Conservation (phyloP, 208 protist species). For the Acanthamoeba royreba region DNA sequence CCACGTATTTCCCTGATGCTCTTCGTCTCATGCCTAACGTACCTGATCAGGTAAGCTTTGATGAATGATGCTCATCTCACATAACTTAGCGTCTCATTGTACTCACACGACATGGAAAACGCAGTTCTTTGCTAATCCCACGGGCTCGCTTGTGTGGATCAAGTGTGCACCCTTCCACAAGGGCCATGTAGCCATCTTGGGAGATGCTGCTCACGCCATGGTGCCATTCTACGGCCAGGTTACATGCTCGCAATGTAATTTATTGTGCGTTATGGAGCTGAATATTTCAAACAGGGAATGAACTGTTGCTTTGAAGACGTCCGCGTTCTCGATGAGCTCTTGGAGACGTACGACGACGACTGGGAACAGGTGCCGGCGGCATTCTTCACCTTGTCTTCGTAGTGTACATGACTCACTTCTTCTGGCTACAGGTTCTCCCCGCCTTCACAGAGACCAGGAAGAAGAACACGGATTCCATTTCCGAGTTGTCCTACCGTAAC, state of each 20-base stretch:
- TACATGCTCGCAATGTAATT: neutral
- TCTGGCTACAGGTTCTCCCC: neutral
- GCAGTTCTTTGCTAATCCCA: conserved; percentile 56
- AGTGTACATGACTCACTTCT: no score
- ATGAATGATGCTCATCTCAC: neutral
- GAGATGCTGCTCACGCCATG: conserved; percentile 69
- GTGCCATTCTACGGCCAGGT: conserved; percentile 70
- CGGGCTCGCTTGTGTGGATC: conserved; percentile 55
- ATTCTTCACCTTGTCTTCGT: no score
- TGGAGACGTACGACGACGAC: conserved; percentile 16
- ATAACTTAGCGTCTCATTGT: neutral
- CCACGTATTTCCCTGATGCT: conserved; percentile 48
- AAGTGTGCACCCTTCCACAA: conserved; percentile 52
- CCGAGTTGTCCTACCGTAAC: conserved; percentile 64
- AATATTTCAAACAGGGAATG: no score
- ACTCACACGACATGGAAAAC: neutral
- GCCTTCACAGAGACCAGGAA: neutral
- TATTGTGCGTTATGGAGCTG: no score
- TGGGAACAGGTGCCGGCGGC: conserved; percentile 2
- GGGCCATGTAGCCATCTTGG: neutral
- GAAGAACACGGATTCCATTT: conserved; percentile 60
- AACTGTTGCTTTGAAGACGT: conserved; percentile 68
- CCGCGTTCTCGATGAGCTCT: conserved; percentile 40
- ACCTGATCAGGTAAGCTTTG: neutral
- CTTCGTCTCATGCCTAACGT: conserved; percentile 50